A percentile compares a stretch with the other conserved stretches of the same genome.
phyloP scores from a whole-genome alignment of 495 filamentous ascomycete genomes.

The Penicillium cataractarum region DNA sequence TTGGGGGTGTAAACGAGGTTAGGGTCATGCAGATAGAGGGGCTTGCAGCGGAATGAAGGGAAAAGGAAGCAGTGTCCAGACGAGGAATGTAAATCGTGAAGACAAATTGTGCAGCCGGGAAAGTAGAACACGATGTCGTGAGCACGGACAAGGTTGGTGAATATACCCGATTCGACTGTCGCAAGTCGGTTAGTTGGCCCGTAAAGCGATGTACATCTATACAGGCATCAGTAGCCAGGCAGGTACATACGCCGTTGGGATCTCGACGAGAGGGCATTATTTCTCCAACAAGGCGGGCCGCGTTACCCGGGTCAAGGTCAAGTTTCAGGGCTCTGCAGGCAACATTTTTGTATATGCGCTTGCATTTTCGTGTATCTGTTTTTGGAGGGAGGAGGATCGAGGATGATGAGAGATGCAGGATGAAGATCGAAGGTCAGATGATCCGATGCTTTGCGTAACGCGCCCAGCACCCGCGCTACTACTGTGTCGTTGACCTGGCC shows the following conservation, averaged over 20 bases:
- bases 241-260: not conserved
- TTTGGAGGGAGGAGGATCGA: not conserved
- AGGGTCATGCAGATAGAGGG: not conserved
- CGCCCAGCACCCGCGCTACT: not conserved
- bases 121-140: not conserved
- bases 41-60: constrained; percentile 5
- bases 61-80: not conserved
- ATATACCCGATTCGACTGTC: constrained; percentile 11
- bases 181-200: not conserved
- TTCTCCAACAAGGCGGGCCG: constrained; percentile 1
- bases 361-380: not conserved
- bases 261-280: constrained; percentile 1
- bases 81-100: not conserved
- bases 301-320: not conserved
- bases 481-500: constrained; percentile 18
- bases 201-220: not conserved
- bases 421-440: constrained; percentile 6
- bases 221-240: not conserved
- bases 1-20: not conserved
- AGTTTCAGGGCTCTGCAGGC: not conserved
- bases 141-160: not conserved
- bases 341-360: not conserved
- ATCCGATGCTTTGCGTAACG: constrained; percentile 11
- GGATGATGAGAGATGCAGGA: not conserved
- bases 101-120: not conserved